phyloP scores from a whole-genome alignment of 2,329 filamentous ascomycete species.

The Cryphonectria radicalis region DNA sequence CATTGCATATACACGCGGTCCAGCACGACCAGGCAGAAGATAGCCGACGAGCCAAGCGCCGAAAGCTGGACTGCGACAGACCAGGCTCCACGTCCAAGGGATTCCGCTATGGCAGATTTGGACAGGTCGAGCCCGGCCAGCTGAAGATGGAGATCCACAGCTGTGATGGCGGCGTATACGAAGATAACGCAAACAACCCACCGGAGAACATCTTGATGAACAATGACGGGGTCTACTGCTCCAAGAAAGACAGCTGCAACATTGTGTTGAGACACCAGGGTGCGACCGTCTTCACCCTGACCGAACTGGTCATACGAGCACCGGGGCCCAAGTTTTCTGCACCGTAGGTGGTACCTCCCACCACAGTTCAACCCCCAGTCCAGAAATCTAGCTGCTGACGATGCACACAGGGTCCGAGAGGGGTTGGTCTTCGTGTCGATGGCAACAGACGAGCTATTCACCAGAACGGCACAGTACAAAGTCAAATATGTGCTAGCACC shows the following conservation, averaged over 20 bases:
- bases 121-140: constrained; percentile 81
- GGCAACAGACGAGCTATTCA: constrained; percentile 76
- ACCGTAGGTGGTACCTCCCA: constrained; percentile 64
- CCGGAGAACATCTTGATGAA: constrained; percentile 83
- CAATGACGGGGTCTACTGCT: constrained; percentile 82
- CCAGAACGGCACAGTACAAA: constrained; percentile 74
- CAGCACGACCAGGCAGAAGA: constrained; percentile 50
- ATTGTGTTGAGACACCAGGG: constrained; percentile 83
- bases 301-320: constrained; percentile 86
- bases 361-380: no score
- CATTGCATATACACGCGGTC: constrained; percentile 41
- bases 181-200: constrained; percentile 65
- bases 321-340: constrained; percentile 81
- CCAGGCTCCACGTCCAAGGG: constrained; percentile 53
- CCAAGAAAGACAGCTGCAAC: constrained; percentile 85
- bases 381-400: constrained; percentile 19
- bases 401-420: constrained; percentile 71
- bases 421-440: constrained; percentile 92
- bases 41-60: constrained; percentile 64
- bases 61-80: constrained; percentile 71
- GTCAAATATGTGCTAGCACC: constrained; percentile 61
- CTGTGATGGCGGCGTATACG: constrained; percentile 80
- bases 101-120: constrained; percentile 83
- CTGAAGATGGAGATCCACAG: constrained; percentile 86
- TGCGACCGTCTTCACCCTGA: constrained; percentile 78